phyloP scores from a whole-genome alignment of 345 rosid species.

The Syzygium aqueum region DNA sequence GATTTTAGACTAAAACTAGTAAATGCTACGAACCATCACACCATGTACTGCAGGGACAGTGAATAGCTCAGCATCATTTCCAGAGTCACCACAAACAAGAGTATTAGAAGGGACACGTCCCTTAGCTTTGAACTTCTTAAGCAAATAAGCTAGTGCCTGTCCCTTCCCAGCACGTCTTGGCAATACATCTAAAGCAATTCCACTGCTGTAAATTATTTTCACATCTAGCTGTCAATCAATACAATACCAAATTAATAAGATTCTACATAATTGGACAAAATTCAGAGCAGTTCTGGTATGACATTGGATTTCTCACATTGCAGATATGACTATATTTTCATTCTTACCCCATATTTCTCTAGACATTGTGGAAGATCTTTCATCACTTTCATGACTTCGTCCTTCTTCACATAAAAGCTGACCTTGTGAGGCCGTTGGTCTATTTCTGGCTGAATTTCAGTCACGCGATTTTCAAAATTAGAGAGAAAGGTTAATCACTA shows the following conservation, averaged over 20 bases:
- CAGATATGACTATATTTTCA: background rate
- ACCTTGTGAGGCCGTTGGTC: conserved; percentile 75
- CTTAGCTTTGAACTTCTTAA: conserved; percentile 35
- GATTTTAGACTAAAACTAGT: background rate
- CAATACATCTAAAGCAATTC: conserved; percentile 65
- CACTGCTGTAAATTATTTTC: conserved; percentile 72
- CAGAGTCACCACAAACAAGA: conserved; percentile 94
- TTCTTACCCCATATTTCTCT: conserved; percentile 56
- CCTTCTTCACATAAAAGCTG: conserved; percentile 64
- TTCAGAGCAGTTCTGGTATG: background rate
- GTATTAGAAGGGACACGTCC: conserved; percentile 44
- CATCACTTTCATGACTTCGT: conserved; percentile 35
- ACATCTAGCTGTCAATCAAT: conserved; percentile 43
- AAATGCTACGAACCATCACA: conserved; percentile 57
- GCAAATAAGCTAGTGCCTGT: conserved; percentile 69
- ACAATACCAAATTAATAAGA: background rate
- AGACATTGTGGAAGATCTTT: conserved; percentile 44
- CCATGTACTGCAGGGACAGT: conserved; percentile 57
- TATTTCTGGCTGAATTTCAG: conserved; percentile 41
- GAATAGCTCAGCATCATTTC: conserved; percentile 86
- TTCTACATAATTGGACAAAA: background rate
- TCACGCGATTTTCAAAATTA: background rate
- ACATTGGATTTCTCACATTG: background rate
- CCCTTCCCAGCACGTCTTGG: conserved; percentile 89
- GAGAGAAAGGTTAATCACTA: background rate